These are phyloP conservation scores for Blastobotrys raffinosifermentans DNA, from an alignment of 1,139 yeast genomes.

Conservation along the genomic window DNA sequence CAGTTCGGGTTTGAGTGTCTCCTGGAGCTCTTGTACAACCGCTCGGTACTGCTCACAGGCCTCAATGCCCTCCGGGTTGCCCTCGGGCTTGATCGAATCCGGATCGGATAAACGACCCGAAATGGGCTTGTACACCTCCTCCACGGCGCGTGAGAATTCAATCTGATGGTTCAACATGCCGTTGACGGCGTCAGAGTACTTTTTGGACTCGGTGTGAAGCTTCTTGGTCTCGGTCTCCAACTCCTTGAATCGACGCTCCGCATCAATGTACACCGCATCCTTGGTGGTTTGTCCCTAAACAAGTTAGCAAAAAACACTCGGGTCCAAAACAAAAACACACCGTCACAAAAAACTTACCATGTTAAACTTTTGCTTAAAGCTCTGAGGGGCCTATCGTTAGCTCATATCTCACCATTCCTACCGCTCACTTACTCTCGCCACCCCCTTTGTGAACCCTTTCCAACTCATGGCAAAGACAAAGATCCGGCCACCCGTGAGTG, in stretches of 20 bases:
- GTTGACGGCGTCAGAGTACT: constrained; percentile 85
- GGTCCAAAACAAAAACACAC: neutral
- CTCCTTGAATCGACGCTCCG: constrained; percentile 92
- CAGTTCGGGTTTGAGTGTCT: constrained; percentile 82
- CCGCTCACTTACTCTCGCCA: constrained; percentile 47
- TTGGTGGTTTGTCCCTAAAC: constrained; percentile 72
- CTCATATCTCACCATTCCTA: neutral
- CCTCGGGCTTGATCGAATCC: constrained; percentile 75
- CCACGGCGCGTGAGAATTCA: constrained; percentile 89
- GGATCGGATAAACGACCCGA: constrained; percentile 91
- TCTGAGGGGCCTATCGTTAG: constrained; percentile 44
- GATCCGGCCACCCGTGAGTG: neutral
- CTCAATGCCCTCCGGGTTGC: constrained; percentile 91
- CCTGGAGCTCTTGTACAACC: constrained; percentile 79
- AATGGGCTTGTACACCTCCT: constrained; percentile 93
- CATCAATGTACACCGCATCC: constrained; percentile 89
- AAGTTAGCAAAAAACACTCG: no score
- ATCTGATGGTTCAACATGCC: constrained; percentile 92
- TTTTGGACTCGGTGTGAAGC: constrained; percentile 80
- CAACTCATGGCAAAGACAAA: constrained; percentile 59
- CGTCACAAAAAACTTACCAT: constrained; percentile 23
- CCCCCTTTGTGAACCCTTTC: constrained; percentile 85
- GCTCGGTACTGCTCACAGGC: constrained; percentile 91
- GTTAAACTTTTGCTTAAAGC: constrained; percentile 36
- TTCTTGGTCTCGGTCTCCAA: constrained; percentile 85